Percentiles rank a stretch among this genome's conserved stretches.
phyloP scores from a whole-genome alignment of 805 yeast species.

The Kodamaea neixiangensis region DNA sequence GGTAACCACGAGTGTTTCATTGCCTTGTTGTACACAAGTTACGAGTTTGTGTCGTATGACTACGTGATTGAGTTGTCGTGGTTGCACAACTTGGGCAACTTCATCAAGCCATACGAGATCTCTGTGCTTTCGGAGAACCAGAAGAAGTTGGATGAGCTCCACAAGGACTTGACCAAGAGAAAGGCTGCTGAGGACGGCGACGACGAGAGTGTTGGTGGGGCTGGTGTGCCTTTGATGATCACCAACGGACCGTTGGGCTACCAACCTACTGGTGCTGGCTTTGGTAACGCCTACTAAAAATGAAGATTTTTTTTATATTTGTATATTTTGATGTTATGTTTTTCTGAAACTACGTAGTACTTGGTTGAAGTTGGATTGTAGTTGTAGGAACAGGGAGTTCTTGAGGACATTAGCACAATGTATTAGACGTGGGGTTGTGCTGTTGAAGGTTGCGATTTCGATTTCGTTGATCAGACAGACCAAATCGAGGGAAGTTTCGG shows the following conservation, averaged over 20 bases:
- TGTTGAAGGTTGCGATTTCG: conserved; percentile 1
- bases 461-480: conserved; percentile 9
- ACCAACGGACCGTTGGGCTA: conserved; percentile 75
- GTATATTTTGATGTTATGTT: conserved; percentile 6
- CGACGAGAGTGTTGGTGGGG: conserved; percentile 44
- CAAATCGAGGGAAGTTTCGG: background rate
- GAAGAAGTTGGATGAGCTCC: conserved; percentile 61
- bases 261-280: conserved; percentile 73
- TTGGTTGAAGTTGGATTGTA: background rate
- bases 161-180: conserved; percentile 71
- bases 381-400: conserved; percentile 5
- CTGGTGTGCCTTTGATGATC: conserved; percentile 73
- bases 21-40: conserved; percentile 84
- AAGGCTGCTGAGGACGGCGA: conserved; percentile 54
- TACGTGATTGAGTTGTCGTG: conserved; percentile 87
- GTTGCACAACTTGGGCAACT: conserved; percentile 82
- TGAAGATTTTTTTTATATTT: conserved; percentile 6
- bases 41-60: conserved; percentile 76
- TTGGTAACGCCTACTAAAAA: conserved; percentile 52
- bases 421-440: background rate
- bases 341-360: background rate
- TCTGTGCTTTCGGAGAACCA: conserved; percentile 81
- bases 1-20: conserved; percentile 95
- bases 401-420: background rate
- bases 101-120: conserved; percentile 89